Conservation (phyloP, 2,329 filamentous ascomycete genomes). For the Dendryphion nanum region DNA sequence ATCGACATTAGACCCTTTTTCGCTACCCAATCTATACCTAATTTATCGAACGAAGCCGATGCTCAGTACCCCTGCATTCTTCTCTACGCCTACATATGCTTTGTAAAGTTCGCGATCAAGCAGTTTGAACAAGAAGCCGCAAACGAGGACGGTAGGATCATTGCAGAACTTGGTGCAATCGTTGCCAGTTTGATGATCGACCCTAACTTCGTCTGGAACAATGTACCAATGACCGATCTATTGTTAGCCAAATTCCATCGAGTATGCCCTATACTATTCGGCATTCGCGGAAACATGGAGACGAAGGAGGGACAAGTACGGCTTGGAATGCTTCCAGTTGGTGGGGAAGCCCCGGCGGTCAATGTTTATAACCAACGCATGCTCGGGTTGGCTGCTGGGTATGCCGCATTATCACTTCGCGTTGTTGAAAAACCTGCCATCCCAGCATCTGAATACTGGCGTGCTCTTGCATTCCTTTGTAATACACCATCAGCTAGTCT, state of each 20-base stretch:
- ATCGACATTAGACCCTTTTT: constrained; percentile 38
- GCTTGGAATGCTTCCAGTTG: constrained; percentile 31
- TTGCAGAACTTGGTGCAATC: constrained; percentile 77
- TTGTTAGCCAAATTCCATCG: constrained; percentile 83
- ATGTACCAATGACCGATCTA: constrained; percentile 72
- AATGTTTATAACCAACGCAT: constrained; percentile 79
- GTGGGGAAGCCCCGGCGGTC: constrained; percentile 58
- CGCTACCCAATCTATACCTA: constrained; percentile 30
- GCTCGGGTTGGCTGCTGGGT: constrained; percentile 80
- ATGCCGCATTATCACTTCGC: constrained; percentile 76
- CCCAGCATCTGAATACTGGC: constrained; percentile 82
- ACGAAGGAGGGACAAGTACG: constrained; percentile 48
- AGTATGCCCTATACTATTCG: constrained; percentile 81
- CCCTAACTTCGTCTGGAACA: constrained; percentile 65
- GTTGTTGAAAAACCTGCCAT: constrained; percentile 56
- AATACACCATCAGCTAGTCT: constrained; percentile 63
- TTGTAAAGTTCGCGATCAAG: constrained; percentile 69
- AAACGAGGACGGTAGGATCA: constrained; percentile 44
- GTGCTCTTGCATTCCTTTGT: constrained; percentile 69
- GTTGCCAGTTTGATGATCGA: constrained; percentile 72
- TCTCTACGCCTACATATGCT: constrained; percentile 73
- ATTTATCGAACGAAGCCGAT: constrained; percentile 24
- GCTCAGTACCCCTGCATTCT: constrained; percentile 45
- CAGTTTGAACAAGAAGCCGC: constrained; percentile 51
- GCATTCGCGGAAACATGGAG: constrained; percentile 72